Conservation (phyloP, 2,329 filamentous ascomycete genomes). For the Alternaria arbusti region DNA sequence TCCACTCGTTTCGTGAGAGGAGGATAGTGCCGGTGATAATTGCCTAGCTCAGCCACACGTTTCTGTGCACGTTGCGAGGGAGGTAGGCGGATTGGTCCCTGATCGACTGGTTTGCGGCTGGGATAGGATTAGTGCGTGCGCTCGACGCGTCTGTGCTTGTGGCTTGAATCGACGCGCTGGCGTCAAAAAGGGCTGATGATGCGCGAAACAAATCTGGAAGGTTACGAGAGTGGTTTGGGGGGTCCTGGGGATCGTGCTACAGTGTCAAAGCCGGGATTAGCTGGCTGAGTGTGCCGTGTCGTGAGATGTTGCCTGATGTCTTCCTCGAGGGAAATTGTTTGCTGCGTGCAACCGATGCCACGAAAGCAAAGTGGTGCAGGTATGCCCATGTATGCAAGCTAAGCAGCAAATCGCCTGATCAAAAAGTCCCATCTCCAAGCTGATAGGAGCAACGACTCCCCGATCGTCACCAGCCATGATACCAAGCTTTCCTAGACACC, state of each 20-base stretch:
- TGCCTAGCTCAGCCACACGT: background rate
- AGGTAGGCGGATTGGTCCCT: background rate
- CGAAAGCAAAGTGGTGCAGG: background rate
- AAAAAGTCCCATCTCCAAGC: background rate
- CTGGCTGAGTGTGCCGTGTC: background rate
- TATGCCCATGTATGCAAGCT: background rate
- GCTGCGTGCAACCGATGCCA: background rate
- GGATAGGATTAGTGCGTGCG: background rate
- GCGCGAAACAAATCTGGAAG: background rate
- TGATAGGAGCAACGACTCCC: background rate
- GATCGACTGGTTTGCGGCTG: background rate
- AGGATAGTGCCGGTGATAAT: background rate
- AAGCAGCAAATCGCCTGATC: background rate
- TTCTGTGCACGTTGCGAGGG: background rate
- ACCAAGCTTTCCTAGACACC: conserved; percentile 4
- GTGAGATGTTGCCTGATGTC: background rate
- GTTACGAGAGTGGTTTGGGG: background rate
- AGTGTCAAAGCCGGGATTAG: background rate
- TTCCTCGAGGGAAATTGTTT: background rate
- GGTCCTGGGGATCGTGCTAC: background rate
- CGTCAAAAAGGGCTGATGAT: background rate
- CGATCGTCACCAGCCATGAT: background rate
- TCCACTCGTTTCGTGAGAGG: background rate
- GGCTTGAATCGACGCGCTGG: background rate
- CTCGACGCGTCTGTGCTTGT: background rate